These are phyloP conservation scores for Alternaria viburni DNA, from an alignment of 2,329 filamentous ascomycete genomes.

Conservation along the genomic window DNA sequence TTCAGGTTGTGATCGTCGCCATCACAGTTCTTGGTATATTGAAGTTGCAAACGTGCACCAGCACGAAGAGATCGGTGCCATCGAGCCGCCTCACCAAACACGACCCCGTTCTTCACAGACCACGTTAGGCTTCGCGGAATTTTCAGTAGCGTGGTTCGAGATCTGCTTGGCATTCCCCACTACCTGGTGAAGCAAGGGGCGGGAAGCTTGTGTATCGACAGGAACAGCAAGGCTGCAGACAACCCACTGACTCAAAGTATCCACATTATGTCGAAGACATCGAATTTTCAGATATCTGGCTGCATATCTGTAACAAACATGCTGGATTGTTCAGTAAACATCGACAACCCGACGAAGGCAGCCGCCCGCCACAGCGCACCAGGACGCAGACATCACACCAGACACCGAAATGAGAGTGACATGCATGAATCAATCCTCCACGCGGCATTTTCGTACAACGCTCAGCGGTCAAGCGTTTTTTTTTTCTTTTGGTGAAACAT, in stretches of 20 bases:
- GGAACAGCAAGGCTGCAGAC: not conserved
- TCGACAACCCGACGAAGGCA: not conserved
- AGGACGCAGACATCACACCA: not conserved
- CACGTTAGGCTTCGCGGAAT: not conserved
- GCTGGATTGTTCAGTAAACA: not conserved
- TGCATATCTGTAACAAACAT: not conserved
- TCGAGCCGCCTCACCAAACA: not conserved
- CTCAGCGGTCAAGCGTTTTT: not conserved
- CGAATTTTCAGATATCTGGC: not conserved
- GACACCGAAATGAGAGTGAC: not conserved
- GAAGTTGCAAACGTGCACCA: not conserved
- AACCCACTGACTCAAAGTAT: not conserved
- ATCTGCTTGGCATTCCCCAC: conserved; percentile 1
- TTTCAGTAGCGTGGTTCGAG: not conserved
- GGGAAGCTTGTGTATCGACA: conserved; percentile 4
- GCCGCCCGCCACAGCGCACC: not conserved
- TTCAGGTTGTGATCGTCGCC: not conserved
- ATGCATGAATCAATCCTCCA: not conserved
- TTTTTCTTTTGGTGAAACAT: not conserved
- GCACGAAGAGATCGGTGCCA: not conserved
- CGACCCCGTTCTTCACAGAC: not conserved
- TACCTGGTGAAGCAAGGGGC: not conserved
- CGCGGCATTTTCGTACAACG: not conserved
- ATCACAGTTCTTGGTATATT: not conserved
- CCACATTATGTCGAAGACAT: not conserved